A percentile compares a stretch with the other conserved stretches of the same genome.
phyloP scores from a whole-genome alignment of 768 basidiomycete genomes.

The Symmetrospora coprosmae region DNA sequence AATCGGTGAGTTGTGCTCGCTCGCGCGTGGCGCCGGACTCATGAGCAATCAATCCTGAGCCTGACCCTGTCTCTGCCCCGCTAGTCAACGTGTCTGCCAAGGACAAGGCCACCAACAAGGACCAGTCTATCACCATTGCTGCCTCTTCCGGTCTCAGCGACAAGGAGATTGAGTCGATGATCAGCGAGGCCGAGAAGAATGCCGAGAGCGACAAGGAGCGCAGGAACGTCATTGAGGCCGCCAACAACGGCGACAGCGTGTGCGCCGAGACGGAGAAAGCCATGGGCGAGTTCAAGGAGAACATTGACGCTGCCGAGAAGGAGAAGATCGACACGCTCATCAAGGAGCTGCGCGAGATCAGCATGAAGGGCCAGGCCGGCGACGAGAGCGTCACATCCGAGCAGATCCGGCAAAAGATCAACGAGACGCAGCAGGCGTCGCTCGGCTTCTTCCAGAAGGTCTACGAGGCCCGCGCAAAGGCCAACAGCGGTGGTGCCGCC shows the following conservation, averaged over 20 bases:
- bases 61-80: constrained; percentile 44
- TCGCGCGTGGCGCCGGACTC: background rate
- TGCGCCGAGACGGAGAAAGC: constrained; percentile 95
- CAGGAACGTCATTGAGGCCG: constrained; percentile 76
- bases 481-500: constrained; percentile 48
- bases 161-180: constrained; percentile 95
- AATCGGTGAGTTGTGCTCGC: constrained; percentile 35
- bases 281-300: constrained; percentile 94
- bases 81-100: constrained; percentile 95
- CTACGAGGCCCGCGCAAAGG: constrained; percentile 68
- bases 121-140: constrained; percentile 59
- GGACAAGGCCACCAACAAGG: constrained; percentile 45
- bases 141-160: constrained; percentile 92
- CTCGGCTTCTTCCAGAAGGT: constrained; percentile 75
- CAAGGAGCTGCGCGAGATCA: constrained; percentile 70
- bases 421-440: constrained; percentile 84
- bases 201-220: constrained; percentile 69
- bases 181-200: constrained; percentile 79
- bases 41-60: background rate
- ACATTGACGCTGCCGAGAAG: constrained; percentile 79
- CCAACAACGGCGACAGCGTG: constrained; percentile 91
- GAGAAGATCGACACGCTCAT: constrained; percentile 85
- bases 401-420: constrained; percentile 76
- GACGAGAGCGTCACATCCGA: constrained; percentile 72
- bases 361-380: constrained; percentile 73